A percentile compares a stretch with the other conserved stretches of the same genome.
Conservation (phyloP, 371 early-diverging fungal species). For the Apophysomyces sp. region DNA sequence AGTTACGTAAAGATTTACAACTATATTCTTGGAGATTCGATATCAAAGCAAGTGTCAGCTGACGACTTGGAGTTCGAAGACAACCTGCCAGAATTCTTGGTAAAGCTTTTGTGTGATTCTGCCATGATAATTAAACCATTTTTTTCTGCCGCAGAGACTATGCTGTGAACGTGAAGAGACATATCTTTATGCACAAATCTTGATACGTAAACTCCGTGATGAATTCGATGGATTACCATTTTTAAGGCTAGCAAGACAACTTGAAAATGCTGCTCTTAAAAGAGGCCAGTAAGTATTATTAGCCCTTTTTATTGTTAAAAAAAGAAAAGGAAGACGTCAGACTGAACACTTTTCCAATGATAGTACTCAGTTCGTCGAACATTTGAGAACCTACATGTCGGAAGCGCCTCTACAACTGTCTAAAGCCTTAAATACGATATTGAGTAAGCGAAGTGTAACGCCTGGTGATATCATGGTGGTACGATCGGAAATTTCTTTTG, state of each 20-base stretch:
- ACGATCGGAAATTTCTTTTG: conserved; percentile 1
- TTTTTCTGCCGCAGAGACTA: conserved; percentile 46
- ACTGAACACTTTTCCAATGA: no score
- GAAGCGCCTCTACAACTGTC: conserved; percentile 49
- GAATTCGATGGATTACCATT: conserved; percentile 52
- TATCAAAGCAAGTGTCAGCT: conserved; percentile 50
- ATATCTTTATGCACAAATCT: conserved; percentile 63
- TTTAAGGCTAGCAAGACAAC: conserved; percentile 57
- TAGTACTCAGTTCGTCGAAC: conserved; percentile 42
- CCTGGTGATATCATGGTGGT: conserved; percentile 65
- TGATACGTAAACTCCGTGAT: conserved; percentile 51
- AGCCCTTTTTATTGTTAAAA: neutral
- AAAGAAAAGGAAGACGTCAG: no score
- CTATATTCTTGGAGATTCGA: conserved; percentile 53
- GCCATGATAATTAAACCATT: neutral
- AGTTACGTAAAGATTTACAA: conserved; percentile 65
- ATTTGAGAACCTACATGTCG: conserved; percentile 47
- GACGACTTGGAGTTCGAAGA: conserved; percentile 60
- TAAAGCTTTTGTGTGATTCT: conserved; percentile 17
- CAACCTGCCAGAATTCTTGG: conserved; percentile 44
- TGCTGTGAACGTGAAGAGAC: conserved; percentile 70
- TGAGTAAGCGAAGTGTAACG: conserved; percentile 53
- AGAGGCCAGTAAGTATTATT: conserved; percentile 33
- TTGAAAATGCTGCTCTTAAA: conserved; percentile 51
- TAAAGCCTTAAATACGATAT: conserved; percentile 55